Evolutionary conservation across 176 grass and related monocot genomes (phyloP).

Genomic region (Oryza meridionalis): DNA sequence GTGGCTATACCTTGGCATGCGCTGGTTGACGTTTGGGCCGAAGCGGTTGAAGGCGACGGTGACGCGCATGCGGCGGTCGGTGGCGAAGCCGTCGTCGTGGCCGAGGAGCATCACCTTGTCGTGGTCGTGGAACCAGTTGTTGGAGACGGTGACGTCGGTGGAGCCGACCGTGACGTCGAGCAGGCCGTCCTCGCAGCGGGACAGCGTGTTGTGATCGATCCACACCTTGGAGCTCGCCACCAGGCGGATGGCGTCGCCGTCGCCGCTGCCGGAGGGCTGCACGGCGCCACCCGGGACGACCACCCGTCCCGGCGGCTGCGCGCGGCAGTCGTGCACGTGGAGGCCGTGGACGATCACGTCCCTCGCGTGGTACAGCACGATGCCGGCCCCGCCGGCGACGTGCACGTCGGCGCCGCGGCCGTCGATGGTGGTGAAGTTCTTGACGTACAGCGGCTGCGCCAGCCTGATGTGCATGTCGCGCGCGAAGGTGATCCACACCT

Average conservation of each 20-base stretch:
- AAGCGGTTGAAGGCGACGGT: slow-evolving; percentile 87
- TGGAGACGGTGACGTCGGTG: slow-evolving; percentile 77
- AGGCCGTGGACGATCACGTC: slow-evolving; percentile 81
- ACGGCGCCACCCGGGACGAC: slow-evolving; percentile 47
- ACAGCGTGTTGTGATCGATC: slow-evolving; percentile 91
- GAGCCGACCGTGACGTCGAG: slow-evolving; percentile 74
- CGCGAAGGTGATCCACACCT: slow-evolving; percentile 90
- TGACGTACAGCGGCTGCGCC: slow-evolving; percentile 62
- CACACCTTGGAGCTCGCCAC: slow-evolving; percentile 64
- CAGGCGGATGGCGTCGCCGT: slow-evolving; percentile 78
- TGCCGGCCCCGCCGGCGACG: slow-evolving; percentile 64
- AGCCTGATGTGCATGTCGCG: slow-evolving; percentile 68
- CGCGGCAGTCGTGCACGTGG: slow-evolving; percentile 50
- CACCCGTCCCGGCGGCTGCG: slow-evolving; percentile 34
- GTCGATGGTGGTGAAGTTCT: slow-evolving; percentile 92
- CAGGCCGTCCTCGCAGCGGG: slow-evolving; percentile 66
- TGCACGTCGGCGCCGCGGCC: slow-evolving; percentile 75
- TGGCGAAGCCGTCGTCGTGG: slow-evolving; percentile 60
- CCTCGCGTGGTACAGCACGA: slow-evolving; percentile 60
- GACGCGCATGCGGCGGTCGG: slow-evolving; percentile 66
- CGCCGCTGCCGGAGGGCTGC: not conserved
- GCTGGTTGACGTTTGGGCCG: slow-evolving; percentile 77
- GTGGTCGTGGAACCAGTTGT: slow-evolving; percentile 89
- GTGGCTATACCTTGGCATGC: slow-evolving; percentile 73
- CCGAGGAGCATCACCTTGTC: slow-evolving; percentile 96